Evolutionary conservation across 495 filamentous ascomycete genomes (phyloP).

Genomic region (Penicillium waksmanii): DNA sequence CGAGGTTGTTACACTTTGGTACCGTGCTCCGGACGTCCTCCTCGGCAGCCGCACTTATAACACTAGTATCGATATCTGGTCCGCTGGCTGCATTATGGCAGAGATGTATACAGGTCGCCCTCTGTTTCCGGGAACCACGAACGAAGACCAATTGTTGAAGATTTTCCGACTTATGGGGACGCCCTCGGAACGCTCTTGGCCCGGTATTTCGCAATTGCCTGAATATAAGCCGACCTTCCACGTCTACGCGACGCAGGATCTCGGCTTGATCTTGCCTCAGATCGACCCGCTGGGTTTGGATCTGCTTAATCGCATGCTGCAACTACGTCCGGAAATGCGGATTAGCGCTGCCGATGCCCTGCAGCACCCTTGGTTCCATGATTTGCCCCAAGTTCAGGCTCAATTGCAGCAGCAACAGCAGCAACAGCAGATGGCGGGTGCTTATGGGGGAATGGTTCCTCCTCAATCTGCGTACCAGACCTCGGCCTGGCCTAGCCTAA

Average conservation of each 20-base stretch:
- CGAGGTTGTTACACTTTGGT: constrained; percentile 96
- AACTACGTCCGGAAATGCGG: constrained; percentile 88
- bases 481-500: too few relatives aligned
- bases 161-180: constrained; percentile 99
- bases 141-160: constrained; percentile 92
- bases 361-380: constrained; percentile 87
- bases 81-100: constrained; percentile 96
- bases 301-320: constrained; percentile 85
- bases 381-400: constrained; percentile 56
- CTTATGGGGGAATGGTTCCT: constrained; percentile 47
- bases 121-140: constrained; percentile 92
- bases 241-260: constrained; percentile 91
- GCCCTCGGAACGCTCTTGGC: constrained; percentile 89
- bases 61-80: constrained; percentile 98
- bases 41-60: constrained; percentile 92
- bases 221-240: constrained; percentile 96
- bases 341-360: constrained; percentile 84
- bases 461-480: constrained; percentile 44
- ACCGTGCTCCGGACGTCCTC: constrained; percentile 90
- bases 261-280: constrained; percentile 82
- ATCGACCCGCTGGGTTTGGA: constrained; percentile 87
- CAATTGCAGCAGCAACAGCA: constrained; percentile 54
- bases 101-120: constrained; percentile 96
- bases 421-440: constrained; percentile 46
- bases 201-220: constrained; percentile 83